A percentile compares a stretch with the other conserved stretches of the same genome.
Conservation (phyloP, 2,329 filamentous ascomycete species). For the Elsinoe perseae region DNA sequence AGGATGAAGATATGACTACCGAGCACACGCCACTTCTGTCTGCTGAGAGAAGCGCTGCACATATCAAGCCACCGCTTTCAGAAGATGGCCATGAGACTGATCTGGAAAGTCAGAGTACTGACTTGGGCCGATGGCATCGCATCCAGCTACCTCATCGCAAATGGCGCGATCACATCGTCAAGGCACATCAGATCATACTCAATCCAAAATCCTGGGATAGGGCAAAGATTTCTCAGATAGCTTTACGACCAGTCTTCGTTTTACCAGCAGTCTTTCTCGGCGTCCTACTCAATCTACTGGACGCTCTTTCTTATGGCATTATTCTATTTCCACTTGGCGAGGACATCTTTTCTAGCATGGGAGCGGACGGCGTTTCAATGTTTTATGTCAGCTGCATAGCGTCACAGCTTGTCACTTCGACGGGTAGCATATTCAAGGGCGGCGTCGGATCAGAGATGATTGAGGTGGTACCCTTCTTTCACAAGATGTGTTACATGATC, state of each 20-base stretch:
- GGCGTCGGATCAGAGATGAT: conserved; percentile 96
- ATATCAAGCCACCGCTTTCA: conserved; percentile 19
- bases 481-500: conserved; percentile 93
- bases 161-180: conserved; percentile 16
- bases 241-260: conserved; percentile 61
- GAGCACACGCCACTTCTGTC: conserved; percentile 33
- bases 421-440: conserved; percentile 80
- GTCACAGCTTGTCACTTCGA: conserved; percentile 83
- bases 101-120: conserved; percentile 22
- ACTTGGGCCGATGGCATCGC: conserved; percentile 25
- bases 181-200: conserved; percentile 31
- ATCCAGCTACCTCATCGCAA: conserved; percentile 27
- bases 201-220: conserved; percentile 67
- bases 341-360: conserved; percentile 74
- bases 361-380: conserved; percentile 91
- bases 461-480: conserved; percentile 96
- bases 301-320: conserved; percentile 82
- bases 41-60: conserved; percentile 23
- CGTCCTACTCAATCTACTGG: conserved; percentile 81
- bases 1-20: conserved; percentile 20
- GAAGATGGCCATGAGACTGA: conserved; percentile 17
- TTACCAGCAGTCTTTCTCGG: conserved; percentile 84
- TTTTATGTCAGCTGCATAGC: conserved; percentile 98
- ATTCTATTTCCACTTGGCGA: conserved; percentile 89
- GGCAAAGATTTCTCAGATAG: conserved; percentile 55